These are phyloP conservation scores for Phytophthora agathidicida DNA, from an alignment of 352 stramenopile species.

Conservation along the genomic window DNA sequence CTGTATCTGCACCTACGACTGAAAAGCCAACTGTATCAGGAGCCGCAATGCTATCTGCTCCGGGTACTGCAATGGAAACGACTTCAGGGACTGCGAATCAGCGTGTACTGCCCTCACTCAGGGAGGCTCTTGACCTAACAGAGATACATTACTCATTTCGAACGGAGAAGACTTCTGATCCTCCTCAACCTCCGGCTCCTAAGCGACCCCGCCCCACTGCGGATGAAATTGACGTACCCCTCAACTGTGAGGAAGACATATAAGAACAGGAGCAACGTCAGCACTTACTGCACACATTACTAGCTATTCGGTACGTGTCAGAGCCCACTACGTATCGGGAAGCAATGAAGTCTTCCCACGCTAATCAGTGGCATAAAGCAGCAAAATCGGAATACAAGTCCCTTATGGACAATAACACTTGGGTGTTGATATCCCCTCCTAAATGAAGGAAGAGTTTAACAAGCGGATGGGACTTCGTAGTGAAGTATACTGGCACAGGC, in stretches of 20 bases:
- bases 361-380: conserved; percentile 10
- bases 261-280: conserved; percentile 2
- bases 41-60: too few species aligned
- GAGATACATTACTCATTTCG: conserved; percentile 3
- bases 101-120: neutral
- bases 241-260: conserved; percentile 1
- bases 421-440: neutral
- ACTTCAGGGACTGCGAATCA: too few species aligned
- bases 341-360: conserved; percentile 5
- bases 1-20: neutral
- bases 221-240: neutral
- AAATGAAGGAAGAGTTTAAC: conserved; percentile 1
- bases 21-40: too few species aligned
- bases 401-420: conserved; percentile 10
- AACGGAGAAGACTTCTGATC: neutral
- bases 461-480: conserved; percentile 8
- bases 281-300: conserved; percentile 2
- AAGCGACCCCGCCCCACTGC: neutral
- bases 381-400: conserved; percentile 4
- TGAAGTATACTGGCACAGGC: conserved; percentile 7
- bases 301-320: conserved; percentile 12
- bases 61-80: too few species aligned
- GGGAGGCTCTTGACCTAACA: neutral
- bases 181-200: too few species aligned
- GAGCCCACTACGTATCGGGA: conserved; percentile 6